phyloP scores from a whole-genome alignment of 1,284 basidiomycete species.

The Schizophyllum commune region DNA sequence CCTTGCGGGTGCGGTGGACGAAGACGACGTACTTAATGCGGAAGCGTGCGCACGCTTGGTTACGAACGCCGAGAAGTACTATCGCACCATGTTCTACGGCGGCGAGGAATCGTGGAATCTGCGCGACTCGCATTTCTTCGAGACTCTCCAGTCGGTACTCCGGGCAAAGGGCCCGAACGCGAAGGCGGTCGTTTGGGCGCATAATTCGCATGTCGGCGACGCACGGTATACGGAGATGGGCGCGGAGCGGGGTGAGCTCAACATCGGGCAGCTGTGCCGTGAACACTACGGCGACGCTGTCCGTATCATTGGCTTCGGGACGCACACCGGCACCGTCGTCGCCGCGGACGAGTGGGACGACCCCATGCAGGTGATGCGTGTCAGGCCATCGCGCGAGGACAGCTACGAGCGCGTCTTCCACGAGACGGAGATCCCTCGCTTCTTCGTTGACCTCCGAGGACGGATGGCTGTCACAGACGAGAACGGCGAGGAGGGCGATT shows the following conservation, averaged over 20 bases:
- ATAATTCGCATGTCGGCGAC: neutral
- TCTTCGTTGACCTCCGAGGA: neutral
- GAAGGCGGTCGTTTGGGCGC: neutral
- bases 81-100: neutral
- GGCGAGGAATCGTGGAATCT: neutral
- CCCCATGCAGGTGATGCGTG: neutral
- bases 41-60: neutral
- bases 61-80: neutral
- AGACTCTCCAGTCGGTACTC: neutral
- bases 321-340: neutral
- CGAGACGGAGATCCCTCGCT: neutral
- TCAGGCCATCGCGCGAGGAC: neutral
- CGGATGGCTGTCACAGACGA: neutral
- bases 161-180: neutral
- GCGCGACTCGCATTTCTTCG: neutral
- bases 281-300: neutral
- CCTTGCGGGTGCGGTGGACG: neutral
- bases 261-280: neutral
- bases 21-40: neutral
- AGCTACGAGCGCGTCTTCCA: neutral
- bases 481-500: neutral
- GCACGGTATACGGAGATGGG: neutral
- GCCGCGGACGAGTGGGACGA: neutral
- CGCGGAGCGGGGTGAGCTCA: neutral
- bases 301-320: neutral